These are phyloP conservation scores for Teratosphaeria destructans DNA, from an alignment of 2,329 filamentous ascomycete species.

Conservation along the genomic window DNA sequence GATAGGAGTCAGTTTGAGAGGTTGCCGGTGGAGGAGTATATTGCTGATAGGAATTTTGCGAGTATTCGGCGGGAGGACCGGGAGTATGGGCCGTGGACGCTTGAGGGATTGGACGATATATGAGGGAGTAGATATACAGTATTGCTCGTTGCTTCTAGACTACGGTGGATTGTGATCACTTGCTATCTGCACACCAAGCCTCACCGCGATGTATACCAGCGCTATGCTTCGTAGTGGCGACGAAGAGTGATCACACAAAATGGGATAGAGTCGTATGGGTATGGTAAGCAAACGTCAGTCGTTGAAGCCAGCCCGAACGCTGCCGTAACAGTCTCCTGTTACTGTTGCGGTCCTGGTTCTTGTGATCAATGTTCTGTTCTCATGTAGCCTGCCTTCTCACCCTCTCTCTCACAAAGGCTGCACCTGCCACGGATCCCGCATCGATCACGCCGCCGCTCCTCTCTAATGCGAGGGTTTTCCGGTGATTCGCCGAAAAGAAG, in stretches of 20 bases:
- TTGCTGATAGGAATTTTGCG: slow-evolving; percentile 18
- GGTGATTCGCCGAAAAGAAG: background rate
- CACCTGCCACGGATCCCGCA: background rate
- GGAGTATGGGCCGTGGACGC: slow-evolving; percentile 7
- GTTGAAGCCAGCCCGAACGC: too few species aligned
- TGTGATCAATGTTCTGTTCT: background rate
- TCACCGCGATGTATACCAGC: too few species aligned
- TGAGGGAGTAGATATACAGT: background rate
- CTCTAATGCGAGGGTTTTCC: background rate
- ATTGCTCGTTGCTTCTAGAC: background rate
- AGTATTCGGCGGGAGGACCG: slow-evolving; percentile 6
- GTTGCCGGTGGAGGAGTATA: slow-evolving; percentile 29
- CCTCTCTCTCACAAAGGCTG: background rate
- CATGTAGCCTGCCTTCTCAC: background rate
- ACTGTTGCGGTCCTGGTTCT: too few species aligned
- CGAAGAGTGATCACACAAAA: too few species aligned
- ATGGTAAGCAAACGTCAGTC: background rate
- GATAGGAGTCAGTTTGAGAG: slow-evolving; percentile 30
- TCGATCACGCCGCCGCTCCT: background rate
- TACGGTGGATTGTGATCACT: background rate
- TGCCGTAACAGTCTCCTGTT: too few species aligned
- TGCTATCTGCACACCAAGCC: too few species aligned
- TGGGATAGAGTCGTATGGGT: background rate
- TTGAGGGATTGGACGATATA: slow-evolving; percentile 5
- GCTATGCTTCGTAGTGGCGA: too few species aligned